These are phyloP conservation scores for Auxenochlorella protothecoides DNA, from an alignment of 139 green algal species.

Conservation along the genomic window DNA sequence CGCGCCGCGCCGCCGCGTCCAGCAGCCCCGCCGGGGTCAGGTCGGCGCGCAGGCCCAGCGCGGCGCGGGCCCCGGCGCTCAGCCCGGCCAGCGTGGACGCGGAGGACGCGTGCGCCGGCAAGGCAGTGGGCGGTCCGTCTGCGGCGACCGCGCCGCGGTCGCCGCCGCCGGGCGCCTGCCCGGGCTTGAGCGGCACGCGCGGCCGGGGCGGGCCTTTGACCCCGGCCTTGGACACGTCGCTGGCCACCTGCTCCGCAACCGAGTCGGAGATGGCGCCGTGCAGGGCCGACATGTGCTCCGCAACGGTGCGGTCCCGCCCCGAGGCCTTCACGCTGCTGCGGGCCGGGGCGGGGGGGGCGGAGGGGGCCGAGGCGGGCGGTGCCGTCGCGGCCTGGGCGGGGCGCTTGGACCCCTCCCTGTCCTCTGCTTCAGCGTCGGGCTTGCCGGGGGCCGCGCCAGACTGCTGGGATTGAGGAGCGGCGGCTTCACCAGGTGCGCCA, in stretches of 20 bases:
- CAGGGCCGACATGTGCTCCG: slow-evolving; percentile 9
- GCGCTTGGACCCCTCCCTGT: background rate
- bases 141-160: background rate
- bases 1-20: slow-evolving; percentile 7
- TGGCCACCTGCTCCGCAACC: slow-evolving; percentile 9
- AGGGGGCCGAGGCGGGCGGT: background rate
- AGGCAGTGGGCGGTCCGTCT: no score
- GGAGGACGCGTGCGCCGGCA: no score
- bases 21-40: slow-evolving; percentile 8
- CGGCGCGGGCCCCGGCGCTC: background rate
- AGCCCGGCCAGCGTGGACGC: no score
- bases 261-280: slow-evolving; percentile 8
- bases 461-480: background rate
- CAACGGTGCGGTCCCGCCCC: background rate
- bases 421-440: background rate
- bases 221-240: background rate
- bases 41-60: slow-evolving; percentile 13
- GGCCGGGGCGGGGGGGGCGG: background rate
- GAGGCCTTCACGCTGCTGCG: no score
- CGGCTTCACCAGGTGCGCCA: no score
- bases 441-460: background rate
- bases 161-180: background rate
- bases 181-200: background rate
- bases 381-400: background rate
- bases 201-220: no score